Conservation (phyloP, 164 flowering plant genomes). For the Cinnamomum chago region DNA sequence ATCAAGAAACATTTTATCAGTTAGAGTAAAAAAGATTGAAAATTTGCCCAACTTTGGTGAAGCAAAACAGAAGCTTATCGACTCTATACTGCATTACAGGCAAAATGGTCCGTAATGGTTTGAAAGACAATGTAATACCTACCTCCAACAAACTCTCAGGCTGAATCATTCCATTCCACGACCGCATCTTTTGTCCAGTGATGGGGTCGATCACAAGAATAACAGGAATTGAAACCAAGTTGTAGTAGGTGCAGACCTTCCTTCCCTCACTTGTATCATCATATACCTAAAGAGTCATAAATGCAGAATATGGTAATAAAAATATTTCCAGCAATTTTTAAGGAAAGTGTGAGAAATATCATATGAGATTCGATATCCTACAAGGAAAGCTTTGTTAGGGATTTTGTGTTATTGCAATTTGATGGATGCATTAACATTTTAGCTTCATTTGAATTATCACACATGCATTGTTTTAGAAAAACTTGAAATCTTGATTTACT, state of each 20-base stretch:
- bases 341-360: background rate
- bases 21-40: background rate
- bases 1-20: background rate
- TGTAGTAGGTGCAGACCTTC: conserved; percentile 93
- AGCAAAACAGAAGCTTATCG: conserved; percentile 1
- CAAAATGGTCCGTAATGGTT: background rate
- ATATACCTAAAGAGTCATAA: conserved; percentile 48
- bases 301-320: background rate
- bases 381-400: no score
- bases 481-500: no score
- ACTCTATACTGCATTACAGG: background rate
- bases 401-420: no score
- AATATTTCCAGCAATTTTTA: background rate
- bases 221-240: conserved; percentile 67
- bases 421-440: no score
- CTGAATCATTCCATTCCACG: conserved; percentile 87
- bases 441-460: no score
- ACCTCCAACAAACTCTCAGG: conserved; percentile 92
- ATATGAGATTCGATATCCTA: no score
- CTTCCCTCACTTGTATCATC: conserved; percentile 91
- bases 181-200: conserved; percentile 92
- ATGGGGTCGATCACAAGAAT: conserved; percentile 88
- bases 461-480: no score
- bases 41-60: background rate
- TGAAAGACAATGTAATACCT: conserved; percentile 1